Evolutionary conservation across 2,329 filamentous ascomycete species (phyloP).

Genomic region (Lecanicillium sp.): DNA sequence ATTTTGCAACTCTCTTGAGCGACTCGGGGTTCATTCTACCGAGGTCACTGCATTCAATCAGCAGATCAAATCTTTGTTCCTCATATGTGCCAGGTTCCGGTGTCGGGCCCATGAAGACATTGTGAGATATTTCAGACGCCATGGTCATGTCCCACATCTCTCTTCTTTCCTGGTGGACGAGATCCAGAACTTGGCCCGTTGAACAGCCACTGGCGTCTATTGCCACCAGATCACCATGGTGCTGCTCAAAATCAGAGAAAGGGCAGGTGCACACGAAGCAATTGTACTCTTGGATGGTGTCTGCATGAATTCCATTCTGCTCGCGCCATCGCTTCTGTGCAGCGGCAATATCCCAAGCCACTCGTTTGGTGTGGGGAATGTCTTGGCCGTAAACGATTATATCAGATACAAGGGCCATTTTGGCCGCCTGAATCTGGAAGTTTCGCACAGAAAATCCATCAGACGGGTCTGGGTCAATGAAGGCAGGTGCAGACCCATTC

Average conservation of each 20-base stretch:
- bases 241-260: slow-evolving; percentile 66
- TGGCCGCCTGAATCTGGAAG: slow-evolving; percentile 92
- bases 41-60: slow-evolving; percentile 84
- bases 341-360: slow-evolving; percentile 62
- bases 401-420: slow-evolving; percentile 81
- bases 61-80: slow-evolving; percentile 66
- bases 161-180: slow-evolving; percentile 78
- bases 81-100: slow-evolving; percentile 60
- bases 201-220: slow-evolving; percentile 64
- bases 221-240: slow-evolving; percentile 65
- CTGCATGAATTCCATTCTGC: slow-evolving; percentile 51
- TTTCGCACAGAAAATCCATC: slow-evolving; percentile 95
- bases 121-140: slow-evolving; percentile 79
- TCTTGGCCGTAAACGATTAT: slow-evolving; percentile 87
- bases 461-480: slow-evolving; percentile 76
- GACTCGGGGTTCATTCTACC: slow-evolving; percentile 68
- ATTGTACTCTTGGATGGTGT: slow-evolving; percentile 63
- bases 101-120: slow-evolving; percentile 86
- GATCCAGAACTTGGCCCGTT: slow-evolving; percentile 77
- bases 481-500: slow-evolving; percentile 45
- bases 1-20: slow-evolving; percentile 57
- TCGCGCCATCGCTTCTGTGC: slow-evolving; percentile 74
- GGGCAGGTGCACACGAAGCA: slow-evolving; percentile 68
- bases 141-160: slow-evolving; percentile 95
- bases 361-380: slow-evolving; percentile 50